Percentiles rank a stretch among this genome's conserved stretches.
Evolutionary conservation across 257 asterid species (phyloP).

Genomic region (Solanum tacnaense): DNA sequence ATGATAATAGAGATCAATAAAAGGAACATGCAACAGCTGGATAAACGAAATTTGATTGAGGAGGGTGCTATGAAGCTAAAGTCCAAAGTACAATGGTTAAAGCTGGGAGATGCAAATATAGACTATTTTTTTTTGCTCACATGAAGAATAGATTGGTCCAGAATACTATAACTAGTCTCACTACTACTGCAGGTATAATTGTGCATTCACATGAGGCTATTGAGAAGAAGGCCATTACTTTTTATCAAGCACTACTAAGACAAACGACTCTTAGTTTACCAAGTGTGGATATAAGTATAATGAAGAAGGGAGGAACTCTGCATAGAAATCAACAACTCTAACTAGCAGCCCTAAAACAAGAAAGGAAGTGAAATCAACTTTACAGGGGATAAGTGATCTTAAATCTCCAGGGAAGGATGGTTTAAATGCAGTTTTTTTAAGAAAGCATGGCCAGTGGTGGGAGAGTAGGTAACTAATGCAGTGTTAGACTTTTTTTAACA

Average conservation of each 20-base stretch:
- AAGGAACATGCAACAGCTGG: accelerated
- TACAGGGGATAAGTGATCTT: neutral
- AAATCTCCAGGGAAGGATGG: neutral
- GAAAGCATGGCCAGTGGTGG: neutral
- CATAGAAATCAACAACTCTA: neutral
- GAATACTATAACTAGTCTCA: neutral
- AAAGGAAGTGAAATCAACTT: neutral
- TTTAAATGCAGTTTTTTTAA: no score
- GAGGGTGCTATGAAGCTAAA: neutral
- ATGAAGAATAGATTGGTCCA: neutral
- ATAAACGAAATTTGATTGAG: neutral
- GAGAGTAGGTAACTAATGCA: neutral
- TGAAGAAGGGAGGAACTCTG: neutral
- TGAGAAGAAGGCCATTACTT: no score
- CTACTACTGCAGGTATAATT: neutral
- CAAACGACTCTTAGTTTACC: neutral
- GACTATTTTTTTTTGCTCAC: neutral
- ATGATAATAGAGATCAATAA: no score
- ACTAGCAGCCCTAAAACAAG: neutral
- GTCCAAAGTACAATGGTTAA: neutral
- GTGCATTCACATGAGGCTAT: neutral
- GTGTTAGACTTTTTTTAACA: neutral
- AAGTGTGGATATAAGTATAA: neutral
- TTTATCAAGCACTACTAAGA: neutral
- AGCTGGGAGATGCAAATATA: neutral